Evolutionary conservation across 768 basidiomycete genomes (phyloP).

Genomic region (Peribolospora baueri): DNA sequence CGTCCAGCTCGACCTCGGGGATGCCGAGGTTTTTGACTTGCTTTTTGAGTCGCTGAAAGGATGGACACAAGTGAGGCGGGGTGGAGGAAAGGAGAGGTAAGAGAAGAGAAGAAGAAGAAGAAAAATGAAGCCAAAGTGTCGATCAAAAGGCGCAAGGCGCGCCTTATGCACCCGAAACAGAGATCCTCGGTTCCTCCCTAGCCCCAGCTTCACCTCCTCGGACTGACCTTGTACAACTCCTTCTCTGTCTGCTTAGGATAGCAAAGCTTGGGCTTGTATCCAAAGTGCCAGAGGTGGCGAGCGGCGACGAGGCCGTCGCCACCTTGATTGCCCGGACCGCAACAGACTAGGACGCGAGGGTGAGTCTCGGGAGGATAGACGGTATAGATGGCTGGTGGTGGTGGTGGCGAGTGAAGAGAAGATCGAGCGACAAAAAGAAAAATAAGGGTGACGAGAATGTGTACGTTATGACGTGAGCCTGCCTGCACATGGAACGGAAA

Average conservation of each 20-base stretch:
- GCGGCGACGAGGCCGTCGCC: slow-evolving; percentile 95
- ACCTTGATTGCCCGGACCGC: slow-evolving; percentile 91
- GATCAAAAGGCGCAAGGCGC: no score
- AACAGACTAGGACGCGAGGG: slow-evolving; percentile 58
- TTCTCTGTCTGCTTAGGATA: slow-evolving; percentile 92
- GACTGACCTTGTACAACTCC: slow-evolving; percentile 57
- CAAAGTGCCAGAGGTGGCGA: slow-evolving; percentile 80
- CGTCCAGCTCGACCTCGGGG: slow-evolving; percentile 34
- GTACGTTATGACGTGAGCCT: no score
- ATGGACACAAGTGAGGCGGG: neutral
- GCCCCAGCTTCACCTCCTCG: neutral
- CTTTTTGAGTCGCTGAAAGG: slow-evolving; percentile 40
- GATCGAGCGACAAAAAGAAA: no score
- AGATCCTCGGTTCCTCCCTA: neutral
- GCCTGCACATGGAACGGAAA: no score
- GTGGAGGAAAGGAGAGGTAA: no score
- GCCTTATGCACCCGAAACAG: no score
- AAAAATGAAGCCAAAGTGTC: no score
- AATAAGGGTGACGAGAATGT: no score
- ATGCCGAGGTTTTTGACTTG: slow-evolving; percentile 83
- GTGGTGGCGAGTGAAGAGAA: no score
- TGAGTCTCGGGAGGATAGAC: slow-evolving; percentile 31
- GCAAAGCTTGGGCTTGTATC: slow-evolving; percentile 67
- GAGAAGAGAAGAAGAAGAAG: neutral
- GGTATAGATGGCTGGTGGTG: slow-evolving; percentile 42